phyloP scores from a whole-genome alignment of 2,329 filamentous ascomycete genomes.

The Blastomyces parvus region DNA sequence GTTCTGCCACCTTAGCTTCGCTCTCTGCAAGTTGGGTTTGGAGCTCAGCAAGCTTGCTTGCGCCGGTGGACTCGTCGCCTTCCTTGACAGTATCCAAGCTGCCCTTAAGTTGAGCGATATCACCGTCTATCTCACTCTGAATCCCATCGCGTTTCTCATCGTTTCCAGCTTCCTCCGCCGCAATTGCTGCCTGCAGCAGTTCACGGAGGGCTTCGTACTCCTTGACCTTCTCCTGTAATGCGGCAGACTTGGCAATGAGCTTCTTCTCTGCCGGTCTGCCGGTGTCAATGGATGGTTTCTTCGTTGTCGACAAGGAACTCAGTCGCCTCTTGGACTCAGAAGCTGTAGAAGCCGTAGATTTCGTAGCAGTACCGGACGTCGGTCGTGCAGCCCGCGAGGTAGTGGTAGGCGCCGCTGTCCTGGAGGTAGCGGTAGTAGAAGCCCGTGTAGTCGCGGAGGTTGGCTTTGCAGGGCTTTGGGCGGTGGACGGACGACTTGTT shows the following conservation, averaged over 20 bases:
- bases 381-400: slow-evolving; percentile 10
- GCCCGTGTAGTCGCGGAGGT: slow-evolving; percentile 16
- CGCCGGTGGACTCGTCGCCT: slow-evolving; percentile 11
- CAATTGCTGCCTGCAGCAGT: slow-evolving; percentile 24
- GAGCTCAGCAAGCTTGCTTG: slow-evolving; percentile 15
- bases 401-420: slow-evolving; percentile 18
- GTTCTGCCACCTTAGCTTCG: slow-evolving; percentile 16
- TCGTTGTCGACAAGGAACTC: slow-evolving; percentile 10
- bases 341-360: slow-evolving; percentile 6
- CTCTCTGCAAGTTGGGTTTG: slow-evolving; percentile 16
- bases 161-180: slow-evolving; percentile 21
- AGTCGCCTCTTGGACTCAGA: slow-evolving; percentile 2
- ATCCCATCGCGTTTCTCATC: slow-evolving; percentile 19
- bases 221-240: slow-evolving; percentile 22
- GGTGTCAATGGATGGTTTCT: slow-evolving; percentile 10
- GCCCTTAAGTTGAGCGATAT: slow-evolving; percentile 20
- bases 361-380: slow-evolving; percentile 9
- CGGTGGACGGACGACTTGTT: slow-evolving; percentile 22
- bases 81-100: slow-evolving; percentile 18
- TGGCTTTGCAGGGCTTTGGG: slow-evolving; percentile 27
- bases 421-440: slow-evolving; percentile 17
- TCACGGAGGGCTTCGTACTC: slow-evolving; percentile 23
- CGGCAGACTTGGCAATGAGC: slow-evolving; percentile 20
- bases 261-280: neutral
- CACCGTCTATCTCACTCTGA: slow-evolving; percentile 18